Evolutionary conservation across 1,284 basidiomycete species (phyloP).

Genomic region (Laetiporus sulphureus): DNA sequence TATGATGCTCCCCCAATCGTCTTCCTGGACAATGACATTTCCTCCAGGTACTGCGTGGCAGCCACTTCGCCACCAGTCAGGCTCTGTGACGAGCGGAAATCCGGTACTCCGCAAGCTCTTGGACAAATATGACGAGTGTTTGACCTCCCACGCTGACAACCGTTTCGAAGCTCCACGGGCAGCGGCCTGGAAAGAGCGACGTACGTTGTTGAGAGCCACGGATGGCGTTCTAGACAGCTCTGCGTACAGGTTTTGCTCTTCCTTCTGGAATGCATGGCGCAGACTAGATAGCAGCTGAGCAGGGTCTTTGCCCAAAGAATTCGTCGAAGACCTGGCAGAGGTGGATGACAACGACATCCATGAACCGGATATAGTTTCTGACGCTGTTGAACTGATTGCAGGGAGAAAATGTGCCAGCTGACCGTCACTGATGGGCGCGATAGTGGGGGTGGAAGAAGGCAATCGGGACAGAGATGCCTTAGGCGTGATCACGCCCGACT

Average conservation of each 20-base stretch:
- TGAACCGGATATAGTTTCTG: conserved; percentile 8
- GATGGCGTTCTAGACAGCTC: conserved; percentile 42
- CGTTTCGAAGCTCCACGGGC: conserved; percentile 44
- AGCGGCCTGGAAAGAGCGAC: conserved; percentile 46
- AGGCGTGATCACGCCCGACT: conserved; percentile 21
- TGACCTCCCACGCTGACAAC: conserved; percentile 56
- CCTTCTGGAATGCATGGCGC: conserved; percentile 48
- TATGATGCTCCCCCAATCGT: conserved; percentile 72
- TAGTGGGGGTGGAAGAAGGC: conserved; percentile 16
- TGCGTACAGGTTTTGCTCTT: conserved; percentile 51
- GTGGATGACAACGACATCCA: too few relatives aligned
- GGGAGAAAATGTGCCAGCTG: background rate
- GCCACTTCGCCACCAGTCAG: conserved; percentile 55
- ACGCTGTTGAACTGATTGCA: conserved; percentile 3
- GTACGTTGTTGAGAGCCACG: conserved; percentile 52
- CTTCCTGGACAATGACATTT: conserved; percentile 60
- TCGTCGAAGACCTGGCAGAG: too few relatives aligned
- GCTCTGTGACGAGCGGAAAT: conserved; percentile 35
- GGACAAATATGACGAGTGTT: conserved; percentile 35
- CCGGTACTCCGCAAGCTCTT: conserved; percentile 18
- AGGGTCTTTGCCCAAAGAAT: too few relatives aligned
- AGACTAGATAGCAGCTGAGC: conserved; percentile 43
- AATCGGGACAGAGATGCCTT: conserved; percentile 16
- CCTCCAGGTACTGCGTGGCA: conserved; percentile 64
- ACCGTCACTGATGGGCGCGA: conserved; percentile 5